phyloP scores from a whole-genome alignment of 345 rosid genomes.

The Cardamine occulta region DNA sequence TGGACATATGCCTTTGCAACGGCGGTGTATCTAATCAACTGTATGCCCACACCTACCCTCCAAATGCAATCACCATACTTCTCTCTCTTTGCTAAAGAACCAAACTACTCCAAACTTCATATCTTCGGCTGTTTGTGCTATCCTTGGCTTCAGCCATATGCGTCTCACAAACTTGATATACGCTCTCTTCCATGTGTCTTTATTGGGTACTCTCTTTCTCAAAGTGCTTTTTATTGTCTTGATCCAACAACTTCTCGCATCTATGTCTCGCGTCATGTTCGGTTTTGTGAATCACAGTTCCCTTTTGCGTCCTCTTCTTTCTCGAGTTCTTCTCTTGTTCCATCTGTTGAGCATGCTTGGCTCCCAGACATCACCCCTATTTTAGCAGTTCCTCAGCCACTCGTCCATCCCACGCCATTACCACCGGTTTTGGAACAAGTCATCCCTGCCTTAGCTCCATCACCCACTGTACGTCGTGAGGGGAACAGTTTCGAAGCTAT shows the following conservation, averaged over 20 bases:
- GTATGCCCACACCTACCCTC: background rate
- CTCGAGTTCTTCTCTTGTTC: too few relatives aligned
- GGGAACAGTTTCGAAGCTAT: too few relatives aligned
- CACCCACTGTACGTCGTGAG: too few relatives aligned
- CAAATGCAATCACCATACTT: background rate
- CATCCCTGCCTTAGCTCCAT: too few relatives aligned
- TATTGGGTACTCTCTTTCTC: background rate
- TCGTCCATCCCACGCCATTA: too few relatives aligned
- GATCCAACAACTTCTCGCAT: fast-evolving
- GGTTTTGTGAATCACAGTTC: background rate
- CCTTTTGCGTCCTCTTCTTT: background rate
- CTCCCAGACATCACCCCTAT: too few relatives aligned
- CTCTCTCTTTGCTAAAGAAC: background rate
- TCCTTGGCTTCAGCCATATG: background rate
- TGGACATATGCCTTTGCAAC: background rate
- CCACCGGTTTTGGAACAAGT: too few relatives aligned
- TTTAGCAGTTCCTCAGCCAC: too few relatives aligned
- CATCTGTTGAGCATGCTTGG: too few relatives aligned
- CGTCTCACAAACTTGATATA: background rate
- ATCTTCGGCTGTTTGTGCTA: background rate
- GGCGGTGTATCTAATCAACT: background rate
- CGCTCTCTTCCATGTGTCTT: background rate
- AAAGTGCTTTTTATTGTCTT: background rate
- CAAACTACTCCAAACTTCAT: background rate
- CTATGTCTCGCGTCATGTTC: background rate